These are phyloP conservation scores for Mycocentrospora acerina DNA, from an alignment of 2,329 filamentous ascomycete species.

Conservation along the genomic window DNA sequence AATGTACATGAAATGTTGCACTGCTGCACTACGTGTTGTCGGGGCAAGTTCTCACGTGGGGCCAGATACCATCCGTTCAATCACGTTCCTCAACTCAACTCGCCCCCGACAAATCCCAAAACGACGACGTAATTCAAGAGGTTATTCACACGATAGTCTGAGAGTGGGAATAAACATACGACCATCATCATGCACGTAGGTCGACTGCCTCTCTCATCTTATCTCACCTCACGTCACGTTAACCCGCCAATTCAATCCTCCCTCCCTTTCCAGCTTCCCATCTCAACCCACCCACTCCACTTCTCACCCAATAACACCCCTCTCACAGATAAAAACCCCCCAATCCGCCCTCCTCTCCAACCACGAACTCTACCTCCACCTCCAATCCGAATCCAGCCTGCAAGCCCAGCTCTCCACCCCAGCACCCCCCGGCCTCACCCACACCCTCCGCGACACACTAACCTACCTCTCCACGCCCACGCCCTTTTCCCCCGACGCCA, in stretches of 20 bases:
- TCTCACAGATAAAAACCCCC: conserved; percentile 64
- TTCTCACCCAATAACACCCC: conserved; percentile 1
- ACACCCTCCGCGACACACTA: conserved; percentile 45
- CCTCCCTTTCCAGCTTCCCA: neutral
- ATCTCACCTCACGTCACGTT: neutral
- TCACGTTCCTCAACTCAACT: no score
- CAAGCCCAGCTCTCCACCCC: neutral
- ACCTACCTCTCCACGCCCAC: conserved; percentile 45
- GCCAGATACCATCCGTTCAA: no score
- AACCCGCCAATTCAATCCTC: neutral
- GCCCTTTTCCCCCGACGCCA: conserved; percentile 23
- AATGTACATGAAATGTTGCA: no score
- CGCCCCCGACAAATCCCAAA: no score
- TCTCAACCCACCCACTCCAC: neutral
- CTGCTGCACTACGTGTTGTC: no score
- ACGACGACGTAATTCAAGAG: no score
- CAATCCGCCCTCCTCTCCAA: conserved; percentile 71
- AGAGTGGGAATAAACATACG: no score
- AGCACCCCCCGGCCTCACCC: neutral
- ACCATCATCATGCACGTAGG: conserved; percentile 14
- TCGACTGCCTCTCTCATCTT: neutral
- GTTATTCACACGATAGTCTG: no score
- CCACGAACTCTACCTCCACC: conserved; percentile 64
- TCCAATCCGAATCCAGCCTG: conserved; percentile 22
- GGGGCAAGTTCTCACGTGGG: no score